These are phyloP conservation scores for Podospora anserina DNA, from an alignment of 495 filamentous ascomycete genomes.

Conservation along the genomic window DNA sequence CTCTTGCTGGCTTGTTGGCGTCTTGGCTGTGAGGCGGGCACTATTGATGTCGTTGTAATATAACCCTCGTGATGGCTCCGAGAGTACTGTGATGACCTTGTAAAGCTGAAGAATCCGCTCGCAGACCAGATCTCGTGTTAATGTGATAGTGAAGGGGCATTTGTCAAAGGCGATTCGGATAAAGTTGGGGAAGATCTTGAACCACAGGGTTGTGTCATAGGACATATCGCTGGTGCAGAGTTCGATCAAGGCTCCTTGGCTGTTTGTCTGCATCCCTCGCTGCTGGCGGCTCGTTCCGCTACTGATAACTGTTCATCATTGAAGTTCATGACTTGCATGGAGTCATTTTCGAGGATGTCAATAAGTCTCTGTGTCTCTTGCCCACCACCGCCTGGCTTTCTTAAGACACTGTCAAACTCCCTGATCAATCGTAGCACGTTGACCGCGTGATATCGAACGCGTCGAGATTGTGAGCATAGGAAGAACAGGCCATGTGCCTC, in stretches of 20 bases:
- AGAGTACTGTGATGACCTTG: slow-evolving; percentile 71
- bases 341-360: slow-evolving; percentile 85
- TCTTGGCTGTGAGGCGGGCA: slow-evolving; percentile 48
- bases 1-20: slow-evolving; percentile 73
- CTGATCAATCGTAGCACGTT: slow-evolving; percentile 88
- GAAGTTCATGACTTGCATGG: slow-evolving; percentile 81
- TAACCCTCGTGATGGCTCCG: slow-evolving; percentile 63
- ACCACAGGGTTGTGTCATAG: slow-evolving; percentile 93
- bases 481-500: slow-evolving; percentile 99
- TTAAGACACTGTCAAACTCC: slow-evolving; percentile 87
- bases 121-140: slow-evolving; percentile 88
- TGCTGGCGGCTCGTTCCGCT: slow-evolving; percentile 91
- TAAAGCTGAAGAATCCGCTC: slow-evolving; percentile 90
- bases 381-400: slow-evolving; percentile 56
- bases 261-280: slow-evolving; percentile 80
- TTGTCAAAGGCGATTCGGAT: slow-evolving; percentile 86
- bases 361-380: slow-evolving; percentile 70
- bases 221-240: slow-evolving; percentile 93
- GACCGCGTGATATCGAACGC: slow-evolving; percentile 85
- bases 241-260: slow-evolving; percentile 83
- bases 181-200: slow-evolving; percentile 95
- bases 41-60: slow-evolving; percentile 51
- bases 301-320: slow-evolving; percentile 91
- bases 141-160: slow-evolving; percentile 83
- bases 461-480: slow-evolving; percentile 87